Evolutionary conservation across 495 filamentous ascomycete species (phyloP).

Genomic region (Penicillium herquei): DNA sequence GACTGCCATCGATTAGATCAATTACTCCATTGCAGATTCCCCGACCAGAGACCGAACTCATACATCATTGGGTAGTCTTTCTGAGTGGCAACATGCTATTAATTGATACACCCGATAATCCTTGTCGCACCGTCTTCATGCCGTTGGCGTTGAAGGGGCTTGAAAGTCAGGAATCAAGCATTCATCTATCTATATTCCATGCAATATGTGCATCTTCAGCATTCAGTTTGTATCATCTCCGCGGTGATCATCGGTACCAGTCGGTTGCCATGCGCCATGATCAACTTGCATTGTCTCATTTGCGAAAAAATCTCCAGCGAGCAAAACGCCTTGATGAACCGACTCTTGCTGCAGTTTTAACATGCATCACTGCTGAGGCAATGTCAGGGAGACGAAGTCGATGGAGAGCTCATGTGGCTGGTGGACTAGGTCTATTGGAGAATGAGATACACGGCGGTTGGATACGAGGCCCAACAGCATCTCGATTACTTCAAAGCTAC

Average conservation of each 20-base stretch:
- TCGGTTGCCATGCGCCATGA: constrained; percentile 27
- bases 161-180: constrained; percentile 17
- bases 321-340: constrained; percentile 20
- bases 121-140: constrained; percentile 25
- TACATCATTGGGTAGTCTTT: constrained; percentile 30
- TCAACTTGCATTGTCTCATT: constrained; percentile 22
- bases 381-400: constrained; percentile 28
- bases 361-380: constrained; percentile 27
- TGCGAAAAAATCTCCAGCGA: constrained; percentile 18
- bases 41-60: constrained; percentile 21
- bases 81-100: constrained; percentile 28
- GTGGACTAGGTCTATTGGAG: constrained; percentile 24
- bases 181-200: constrained; percentile 27
- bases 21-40: constrained; percentile 12
- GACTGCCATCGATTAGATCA: neutral
- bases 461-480: constrained; percentile 17
- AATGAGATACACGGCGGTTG: constrained; percentile 21
- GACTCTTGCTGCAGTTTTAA: constrained; percentile 19
- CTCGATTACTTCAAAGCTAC: constrained; percentile 25
- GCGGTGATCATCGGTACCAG: constrained; percentile 20
- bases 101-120: constrained; percentile 25
- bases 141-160: constrained; percentile 25
- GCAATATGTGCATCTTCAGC: constrained; percentile 34
- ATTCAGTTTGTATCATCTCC: constrained; percentile 26
- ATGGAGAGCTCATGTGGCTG: constrained; percentile 28